These are phyloP conservation scores for Dalbergia cochinchinensis DNA, from an alignment of 306 rosid species.

Conservation along the genomic window DNA sequence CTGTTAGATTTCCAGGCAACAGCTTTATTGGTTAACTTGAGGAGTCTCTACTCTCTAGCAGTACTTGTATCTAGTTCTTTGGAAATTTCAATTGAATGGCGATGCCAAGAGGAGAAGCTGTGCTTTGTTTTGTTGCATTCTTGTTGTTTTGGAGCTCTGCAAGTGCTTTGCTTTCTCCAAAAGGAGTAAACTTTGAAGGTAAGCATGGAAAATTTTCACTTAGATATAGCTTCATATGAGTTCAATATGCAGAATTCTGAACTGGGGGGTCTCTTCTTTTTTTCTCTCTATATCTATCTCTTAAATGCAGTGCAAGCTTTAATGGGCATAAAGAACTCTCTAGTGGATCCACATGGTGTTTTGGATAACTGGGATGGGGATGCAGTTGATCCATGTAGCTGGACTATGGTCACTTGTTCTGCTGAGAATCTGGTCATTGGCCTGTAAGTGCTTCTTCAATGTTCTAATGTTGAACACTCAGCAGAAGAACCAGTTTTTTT, in stretches of 20 bases:
- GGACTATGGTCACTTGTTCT: slow-evolving; percentile 99
- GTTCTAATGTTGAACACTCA: slow-evolving; percentile 23
- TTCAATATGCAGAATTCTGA: slow-evolving; percentile 43
- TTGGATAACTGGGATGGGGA: slow-evolving; percentile 93
- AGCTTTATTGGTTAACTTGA: slow-evolving; percentile 42
- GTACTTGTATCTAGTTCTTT: slow-evolving; percentile 45
- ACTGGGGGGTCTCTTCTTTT: slow-evolving; percentile 19
- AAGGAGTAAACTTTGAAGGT: slow-evolving; percentile 99
- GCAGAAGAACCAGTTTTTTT: background rate
- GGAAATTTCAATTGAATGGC: slow-evolving; percentile 55
- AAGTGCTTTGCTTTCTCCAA: slow-evolving; percentile 83
- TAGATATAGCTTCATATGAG: slow-evolving; percentile 19
- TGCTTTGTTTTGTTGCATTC: slow-evolving; percentile 61
- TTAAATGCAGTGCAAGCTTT: slow-evolving; percentile 84
- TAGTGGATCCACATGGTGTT: slow-evolving; percentile 93
- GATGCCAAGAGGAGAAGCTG: slow-evolving; percentile 54
- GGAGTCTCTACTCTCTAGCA: slow-evolving; percentile 36
- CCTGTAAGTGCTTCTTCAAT: slow-evolving; percentile 65
- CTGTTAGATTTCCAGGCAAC: slow-evolving; percentile 42
- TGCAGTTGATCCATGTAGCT: slow-evolving; percentile 99
- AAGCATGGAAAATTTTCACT: slow-evolving; percentile 29
- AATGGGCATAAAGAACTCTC: slow-evolving; percentile 74
- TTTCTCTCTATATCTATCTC: slow-evolving; percentile 32
- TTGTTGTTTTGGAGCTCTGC: slow-evolving; percentile 61
- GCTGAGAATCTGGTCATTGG: slow-evolving; percentile 82